Evolutionary conservation across 2,329 filamentous ascomycete species (phyloP).

Genomic region (Sarocladiaceae sp.): DNA sequence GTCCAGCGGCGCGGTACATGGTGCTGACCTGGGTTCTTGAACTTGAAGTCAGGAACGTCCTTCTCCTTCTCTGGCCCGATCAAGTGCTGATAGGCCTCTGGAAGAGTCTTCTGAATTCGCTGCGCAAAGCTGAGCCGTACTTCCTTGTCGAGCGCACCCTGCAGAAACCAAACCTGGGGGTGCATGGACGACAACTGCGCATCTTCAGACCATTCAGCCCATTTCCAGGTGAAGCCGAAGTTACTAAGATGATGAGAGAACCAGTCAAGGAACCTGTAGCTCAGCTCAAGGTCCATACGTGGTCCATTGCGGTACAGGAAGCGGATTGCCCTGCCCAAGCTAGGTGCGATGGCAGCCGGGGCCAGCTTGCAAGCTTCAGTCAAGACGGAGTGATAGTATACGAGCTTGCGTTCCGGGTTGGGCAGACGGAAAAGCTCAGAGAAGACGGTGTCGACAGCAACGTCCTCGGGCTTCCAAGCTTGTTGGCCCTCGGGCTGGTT

Average conservation of each 20-base stretch:
- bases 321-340: constrained; percentile 84
- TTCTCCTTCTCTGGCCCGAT: constrained; percentile 87
- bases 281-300: constrained; percentile 79
- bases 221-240: constrained; percentile 99
- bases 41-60: constrained; percentile 95
- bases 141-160: constrained; percentile 89
- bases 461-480: constrained; percentile 96
- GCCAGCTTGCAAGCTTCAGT: constrained; percentile 95
- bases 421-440: constrained; percentile 90
- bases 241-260: constrained; percentile 97
- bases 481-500: constrained; percentile 58
- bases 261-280: constrained; percentile 90
- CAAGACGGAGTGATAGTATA: constrained; percentile 93
- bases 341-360: constrained; percentile 92
- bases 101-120: constrained; percentile 88
- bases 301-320: constrained; percentile 81
- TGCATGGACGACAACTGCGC: constrained; percentile 69
- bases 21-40: constrained; percentile 63
- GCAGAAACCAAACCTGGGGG: constrained; percentile 89
- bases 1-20: too few species aligned
- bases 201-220: constrained; percentile 93
- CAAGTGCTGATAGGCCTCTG: constrained; percentile 71
- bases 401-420: constrained; percentile 80
- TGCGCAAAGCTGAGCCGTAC: constrained; percentile 94
- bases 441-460: constrained; percentile 95